A percentile compares a stretch with the other conserved stretches of the same genome.
These are phyloP conservation scores for Camillea tinctor DNA, from an alignment of 2,329 filamentous ascomycete genomes.

Conservation along the genomic window DNA sequence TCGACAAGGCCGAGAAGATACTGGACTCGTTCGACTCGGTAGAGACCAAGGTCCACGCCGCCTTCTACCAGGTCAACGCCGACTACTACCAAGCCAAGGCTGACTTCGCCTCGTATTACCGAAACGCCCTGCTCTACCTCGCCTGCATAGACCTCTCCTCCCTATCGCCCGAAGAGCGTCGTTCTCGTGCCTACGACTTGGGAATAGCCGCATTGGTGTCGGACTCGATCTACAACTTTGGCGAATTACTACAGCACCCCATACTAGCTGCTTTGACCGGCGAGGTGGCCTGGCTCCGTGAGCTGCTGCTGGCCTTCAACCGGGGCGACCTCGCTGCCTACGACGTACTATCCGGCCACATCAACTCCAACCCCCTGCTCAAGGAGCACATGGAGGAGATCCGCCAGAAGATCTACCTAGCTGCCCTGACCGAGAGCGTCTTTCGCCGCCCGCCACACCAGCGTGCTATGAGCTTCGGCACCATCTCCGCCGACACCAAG, in stretches of 20 bases:
- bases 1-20: constrained; percentile 84
- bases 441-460: constrained; percentile 95
- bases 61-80: constrained; percentile 94
- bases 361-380: constrained; percentile 77
- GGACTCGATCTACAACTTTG: constrained; percentile 98
- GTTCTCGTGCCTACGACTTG: constrained; percentile 85
- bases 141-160: constrained; percentile 86
- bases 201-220: constrained; percentile 90
- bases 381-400: constrained; percentile 78
- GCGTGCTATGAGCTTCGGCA: constrained; percentile 86
- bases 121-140: constrained; percentile 94
- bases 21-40: constrained; percentile 92
- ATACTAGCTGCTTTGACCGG: constrained; percentile 85
- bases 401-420: constrained; percentile 97
- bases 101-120: constrained; percentile 96
- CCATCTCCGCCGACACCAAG: constrained; percentile 89
- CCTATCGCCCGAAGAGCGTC: constrained; percentile 72
- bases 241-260: constrained; percentile 95
- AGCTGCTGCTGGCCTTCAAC: constrained; percentile 98
- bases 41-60: constrained; percentile 90
- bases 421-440: constrained; percentile 90
- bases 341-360: constrained; percentile 77
- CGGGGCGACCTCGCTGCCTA: constrained; percentile 87
- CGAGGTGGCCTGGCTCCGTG: constrained; percentile 82
- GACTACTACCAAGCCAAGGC: constrained; percentile 92